Evolutionary conservation across 2,329 filamentous ascomycete genomes (phyloP).

Genomic region (Myotisia sp.): DNA sequence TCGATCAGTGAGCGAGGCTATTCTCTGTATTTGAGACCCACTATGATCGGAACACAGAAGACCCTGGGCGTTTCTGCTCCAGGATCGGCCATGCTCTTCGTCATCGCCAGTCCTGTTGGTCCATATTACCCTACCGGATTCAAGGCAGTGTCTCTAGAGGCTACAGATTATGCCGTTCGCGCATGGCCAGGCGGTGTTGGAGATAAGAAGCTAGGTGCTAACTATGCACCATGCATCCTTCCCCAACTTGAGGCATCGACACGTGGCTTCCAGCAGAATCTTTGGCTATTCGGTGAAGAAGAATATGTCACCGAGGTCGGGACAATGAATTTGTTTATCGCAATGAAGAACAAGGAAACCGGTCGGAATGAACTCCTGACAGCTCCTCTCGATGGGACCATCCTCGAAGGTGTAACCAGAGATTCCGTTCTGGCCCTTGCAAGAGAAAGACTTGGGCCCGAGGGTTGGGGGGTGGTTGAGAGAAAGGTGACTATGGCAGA

Average conservation of each 20-base stretch:
- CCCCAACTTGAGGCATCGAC: constrained; percentile 84
- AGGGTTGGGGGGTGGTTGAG: constrained; percentile 82
- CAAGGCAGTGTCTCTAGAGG: constrained; percentile 90
- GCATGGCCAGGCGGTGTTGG: constrained; percentile 97
- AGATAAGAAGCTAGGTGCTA: constrained; percentile 95
- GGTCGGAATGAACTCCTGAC: constrained; percentile 87
- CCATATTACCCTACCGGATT: constrained; percentile 98
- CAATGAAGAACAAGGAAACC: constrained; percentile 68
- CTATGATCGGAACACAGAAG: constrained; percentile 91
- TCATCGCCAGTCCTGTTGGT: constrained; percentile 91
- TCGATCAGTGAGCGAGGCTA: constrained; percentile 52
- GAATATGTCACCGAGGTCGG: constrained; percentile 95
- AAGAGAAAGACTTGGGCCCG: constrained; percentile 61
- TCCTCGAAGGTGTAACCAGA: constrained; percentile 84
- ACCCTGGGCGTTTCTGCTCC: constrained; percentile 89
- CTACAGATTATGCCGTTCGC: constrained; percentile 89
- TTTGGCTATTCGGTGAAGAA: constrained; percentile 93
- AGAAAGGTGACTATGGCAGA: constrained; percentile 86
- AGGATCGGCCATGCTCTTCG: constrained; percentile 77
- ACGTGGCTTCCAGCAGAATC: constrained; percentile 91
- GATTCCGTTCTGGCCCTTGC: constrained; percentile 83
- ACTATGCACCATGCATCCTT: constrained; percentile 98
- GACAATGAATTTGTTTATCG: constrained; percentile 96
- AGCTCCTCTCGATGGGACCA: constrained; percentile 91
- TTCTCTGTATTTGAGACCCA: constrained; percentile 88